Conservation (phyloP, 371 early-diverging fungal species). For the Mucor sp. region DNA sequence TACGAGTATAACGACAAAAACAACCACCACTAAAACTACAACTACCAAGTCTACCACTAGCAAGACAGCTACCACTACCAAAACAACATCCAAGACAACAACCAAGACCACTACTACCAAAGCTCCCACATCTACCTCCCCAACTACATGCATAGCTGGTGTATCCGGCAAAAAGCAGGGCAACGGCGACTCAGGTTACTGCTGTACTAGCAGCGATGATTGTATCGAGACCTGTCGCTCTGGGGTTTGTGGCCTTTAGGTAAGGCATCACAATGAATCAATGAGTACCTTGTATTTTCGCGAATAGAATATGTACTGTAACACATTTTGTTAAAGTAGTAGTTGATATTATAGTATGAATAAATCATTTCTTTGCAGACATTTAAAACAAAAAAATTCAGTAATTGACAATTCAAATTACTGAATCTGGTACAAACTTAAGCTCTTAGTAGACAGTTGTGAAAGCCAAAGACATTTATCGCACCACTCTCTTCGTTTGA, state of each 20-base stretch:
- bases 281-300: no score
- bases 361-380: no score
- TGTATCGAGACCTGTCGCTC: slow-evolving; percentile 15
- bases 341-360: no score
- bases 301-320: no score
- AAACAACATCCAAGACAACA: neutral
- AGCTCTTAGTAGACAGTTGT: no score
- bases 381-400: no score
- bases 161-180: slow-evolving; percentile 13
- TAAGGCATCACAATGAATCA: no score
- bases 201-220: slow-evolving; percentile 21
- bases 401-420: no score
- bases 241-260: slow-evolving; percentile 9
- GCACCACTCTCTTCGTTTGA: no score
- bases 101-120: neutral
- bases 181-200: slow-evolving; percentile 19
- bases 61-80: neutral
- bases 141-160: slow-evolving; percentile 16
- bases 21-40: neutral
- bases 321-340: no score
- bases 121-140: neutral
- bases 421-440: no score
- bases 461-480: no score
- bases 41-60: neutral
- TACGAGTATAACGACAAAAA: neutral